These are phyloP conservation scores for Sphagnum fallax DNA, from an alignment of 228 moss, liverwort and hornwort species.

Conservation along the genomic window DNA sequence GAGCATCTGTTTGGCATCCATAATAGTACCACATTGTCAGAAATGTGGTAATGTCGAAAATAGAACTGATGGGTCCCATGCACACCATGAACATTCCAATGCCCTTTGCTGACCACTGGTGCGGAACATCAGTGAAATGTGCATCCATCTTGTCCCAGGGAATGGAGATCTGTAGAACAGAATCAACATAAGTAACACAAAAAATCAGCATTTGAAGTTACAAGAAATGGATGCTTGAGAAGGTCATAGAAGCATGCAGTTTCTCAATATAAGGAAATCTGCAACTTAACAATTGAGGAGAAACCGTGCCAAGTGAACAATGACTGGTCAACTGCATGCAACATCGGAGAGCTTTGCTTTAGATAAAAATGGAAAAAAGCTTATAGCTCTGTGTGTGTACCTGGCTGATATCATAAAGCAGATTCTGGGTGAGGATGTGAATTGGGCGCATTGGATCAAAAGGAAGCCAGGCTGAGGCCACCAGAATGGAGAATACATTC, in stretches of 20 bases:
- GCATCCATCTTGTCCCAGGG: conserved; percentile 30
- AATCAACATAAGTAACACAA: too few relatives aligned
- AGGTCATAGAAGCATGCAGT: too few relatives aligned
- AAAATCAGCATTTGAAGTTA: too few relatives aligned
- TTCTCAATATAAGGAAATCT: too few relatives aligned
- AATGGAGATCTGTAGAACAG: conserved; percentile 14
- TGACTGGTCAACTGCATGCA: too few relatives aligned
- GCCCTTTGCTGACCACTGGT: conserved; percentile 20
- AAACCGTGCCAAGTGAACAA: too few relatives aligned
- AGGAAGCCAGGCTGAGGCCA: conserved; percentile 21
- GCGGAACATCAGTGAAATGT: conserved; percentile 13
- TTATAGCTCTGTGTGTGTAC: background rate
- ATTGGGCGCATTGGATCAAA: conserved; percentile 25
- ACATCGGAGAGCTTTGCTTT: too few relatives aligned
- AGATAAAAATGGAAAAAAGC: too few relatives aligned
- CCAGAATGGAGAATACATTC: conserved; percentile 23
- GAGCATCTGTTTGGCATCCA: conserved; percentile 7
- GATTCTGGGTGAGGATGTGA: conserved; percentile 25
- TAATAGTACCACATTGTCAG: conserved; percentile 27
- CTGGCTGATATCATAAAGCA: conserved; percentile 26
- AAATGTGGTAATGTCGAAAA: conserved; percentile 25
- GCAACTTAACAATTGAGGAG: too few relatives aligned
- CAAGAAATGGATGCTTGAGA: too few relatives aligned
- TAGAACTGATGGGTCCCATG: conserved; percentile 23
- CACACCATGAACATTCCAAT: conserved; percentile 17